Percentiles rank a stretch among this genome's conserved stretches.
Evolutionary conservation across 2,329 filamentous ascomycete species (phyloP).

Genomic region (Fusarium bulbicola): DNA sequence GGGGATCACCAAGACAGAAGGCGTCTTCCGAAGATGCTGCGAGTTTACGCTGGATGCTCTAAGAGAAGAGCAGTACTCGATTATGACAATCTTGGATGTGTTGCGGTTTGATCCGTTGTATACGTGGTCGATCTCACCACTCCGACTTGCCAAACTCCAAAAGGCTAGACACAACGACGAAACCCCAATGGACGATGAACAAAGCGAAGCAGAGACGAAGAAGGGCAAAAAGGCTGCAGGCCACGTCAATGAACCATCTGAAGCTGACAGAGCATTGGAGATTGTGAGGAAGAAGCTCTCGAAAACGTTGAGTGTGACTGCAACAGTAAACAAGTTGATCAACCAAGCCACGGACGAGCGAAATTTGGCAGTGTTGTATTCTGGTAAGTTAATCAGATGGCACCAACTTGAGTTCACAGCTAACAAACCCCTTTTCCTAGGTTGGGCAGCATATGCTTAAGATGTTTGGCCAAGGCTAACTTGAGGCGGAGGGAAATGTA

Average conservation of each 20-base stretch:
- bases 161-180: conserved; percentile 65
- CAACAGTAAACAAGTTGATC: conserved; percentile 96
- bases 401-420: not conserved
- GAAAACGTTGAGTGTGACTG: conserved; percentile 91
- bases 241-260: conserved; percentile 66
- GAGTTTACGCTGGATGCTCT: conserved; percentile 96
- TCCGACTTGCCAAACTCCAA: conserved; percentile 71
- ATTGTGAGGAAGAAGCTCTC: conserved; percentile 96
- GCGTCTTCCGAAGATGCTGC: conserved; percentile 96
- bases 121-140: conserved; percentile 87
- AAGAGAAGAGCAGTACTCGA: conserved; percentile 93
- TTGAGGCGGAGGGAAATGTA: not conserved
- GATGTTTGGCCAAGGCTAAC: not conserved
- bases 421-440: conserved; percentile 42
- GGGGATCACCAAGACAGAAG: conserved; percentile 94
- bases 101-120: conserved; percentile 98
- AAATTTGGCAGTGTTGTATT: conserved; percentile 91
- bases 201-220: conserved; percentile 54
- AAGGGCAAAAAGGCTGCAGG: conserved; percentile 48
- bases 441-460: conserved; percentile 59
- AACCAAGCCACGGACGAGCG: conserved; percentile 93
- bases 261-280: conserved; percentile 90
- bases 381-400: conserved; percentile 60
- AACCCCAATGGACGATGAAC: conserved; percentile 48
- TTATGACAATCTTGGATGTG: conserved; percentile 98